Evolutionary conservation across 345 rosid genomes (phyloP).

Genomic region (Hirschfeldia incana): DNA sequence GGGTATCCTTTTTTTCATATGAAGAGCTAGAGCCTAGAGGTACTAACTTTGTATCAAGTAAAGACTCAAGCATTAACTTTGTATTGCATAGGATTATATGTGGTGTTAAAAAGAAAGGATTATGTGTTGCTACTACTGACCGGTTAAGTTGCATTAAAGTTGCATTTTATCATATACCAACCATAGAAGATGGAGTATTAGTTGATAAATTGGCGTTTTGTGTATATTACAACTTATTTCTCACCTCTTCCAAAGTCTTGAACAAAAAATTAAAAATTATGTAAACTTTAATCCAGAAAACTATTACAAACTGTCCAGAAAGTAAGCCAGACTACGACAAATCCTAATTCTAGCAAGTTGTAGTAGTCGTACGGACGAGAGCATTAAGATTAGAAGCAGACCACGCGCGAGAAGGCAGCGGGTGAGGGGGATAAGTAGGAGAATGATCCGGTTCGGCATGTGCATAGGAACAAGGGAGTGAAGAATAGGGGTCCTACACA

Average conservation of each 20-base stretch:
- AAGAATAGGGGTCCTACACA: neutral
- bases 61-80: neutral
- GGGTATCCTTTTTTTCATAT: neutral
- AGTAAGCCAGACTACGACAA: neutral
- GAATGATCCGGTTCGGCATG: constrained; percentile 8
- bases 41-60: neutral
- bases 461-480: constrained; percentile 16
- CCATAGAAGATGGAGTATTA: neutral
- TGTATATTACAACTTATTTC: neutral
- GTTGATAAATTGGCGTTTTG: no score
- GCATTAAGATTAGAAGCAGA: neutral
- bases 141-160: neutral
- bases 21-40: neutral
- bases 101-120: no score
- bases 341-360: neutral
- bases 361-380: constrained; percentile 18
- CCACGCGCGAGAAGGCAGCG: neutral
- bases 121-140: neutral
- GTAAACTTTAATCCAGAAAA: neutral
- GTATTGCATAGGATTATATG: neutral
- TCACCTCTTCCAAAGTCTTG: neutral
- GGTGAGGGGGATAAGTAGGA: constrained; percentile 2
- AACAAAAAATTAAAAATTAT: neutral
- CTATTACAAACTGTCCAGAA: neutral
- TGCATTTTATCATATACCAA: neutral